A percentile compares a stretch with the other conserved stretches of the same genome.
These are phyloP conservation scores for Ampelomyces quisqualis DNA, from an alignment of 2,329 filamentous ascomycete species.

Conservation along the genomic window DNA sequence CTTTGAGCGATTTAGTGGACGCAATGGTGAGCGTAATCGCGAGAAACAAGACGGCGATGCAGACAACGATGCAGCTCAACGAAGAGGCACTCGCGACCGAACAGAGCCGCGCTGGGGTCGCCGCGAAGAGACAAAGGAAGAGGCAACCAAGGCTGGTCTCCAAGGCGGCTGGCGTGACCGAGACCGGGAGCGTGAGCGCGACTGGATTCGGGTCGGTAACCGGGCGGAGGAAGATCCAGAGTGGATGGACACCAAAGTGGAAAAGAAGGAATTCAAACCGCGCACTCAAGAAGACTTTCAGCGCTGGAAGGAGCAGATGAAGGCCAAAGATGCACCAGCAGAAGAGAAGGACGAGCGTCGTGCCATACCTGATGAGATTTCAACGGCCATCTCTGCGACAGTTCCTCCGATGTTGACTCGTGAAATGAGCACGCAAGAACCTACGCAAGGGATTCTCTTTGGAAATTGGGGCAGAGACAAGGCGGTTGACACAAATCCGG, in stretches of 20 bases:
- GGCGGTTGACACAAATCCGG: constrained; percentile 38
- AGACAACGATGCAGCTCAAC: constrained; percentile 52
- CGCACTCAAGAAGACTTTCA: constrained; percentile 91
- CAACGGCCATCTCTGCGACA: constrained; percentile 21
- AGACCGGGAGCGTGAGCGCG: constrained; percentile 43
- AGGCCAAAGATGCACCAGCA: constrained; percentile 56
- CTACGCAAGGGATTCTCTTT: constrained; percentile 77
- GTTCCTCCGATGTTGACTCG: constrained; percentile 45
- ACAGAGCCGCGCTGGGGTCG: constrained; percentile 70
- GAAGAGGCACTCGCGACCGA: constrained; percentile 65
- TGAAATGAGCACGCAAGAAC: constrained; percentile 59
- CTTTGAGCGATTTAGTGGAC: constrained; percentile 66
- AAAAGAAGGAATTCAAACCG: constrained; percentile 66
- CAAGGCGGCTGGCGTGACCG: constrained; percentile 61
- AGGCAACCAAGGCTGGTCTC: constrained; percentile 47
- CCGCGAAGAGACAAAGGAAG: constrained; percentile 56
- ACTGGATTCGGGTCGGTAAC: constrained; percentile 56
- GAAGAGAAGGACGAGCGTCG: constrained; percentile 51
- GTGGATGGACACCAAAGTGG: constrained; percentile 73
- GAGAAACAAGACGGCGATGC: constrained; percentile 47
- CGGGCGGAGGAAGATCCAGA: constrained; percentile 71
- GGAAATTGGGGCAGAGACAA: constrained; percentile 57
- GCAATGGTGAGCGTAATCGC: constrained; percentile 55
- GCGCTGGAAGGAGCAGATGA: constrained; percentile 92
- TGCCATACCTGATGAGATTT: constrained; percentile 21